phyloP scores from a whole-genome alignment of 768 basidiomycete genomes.

The Boletus eberwhitei region DNA sequence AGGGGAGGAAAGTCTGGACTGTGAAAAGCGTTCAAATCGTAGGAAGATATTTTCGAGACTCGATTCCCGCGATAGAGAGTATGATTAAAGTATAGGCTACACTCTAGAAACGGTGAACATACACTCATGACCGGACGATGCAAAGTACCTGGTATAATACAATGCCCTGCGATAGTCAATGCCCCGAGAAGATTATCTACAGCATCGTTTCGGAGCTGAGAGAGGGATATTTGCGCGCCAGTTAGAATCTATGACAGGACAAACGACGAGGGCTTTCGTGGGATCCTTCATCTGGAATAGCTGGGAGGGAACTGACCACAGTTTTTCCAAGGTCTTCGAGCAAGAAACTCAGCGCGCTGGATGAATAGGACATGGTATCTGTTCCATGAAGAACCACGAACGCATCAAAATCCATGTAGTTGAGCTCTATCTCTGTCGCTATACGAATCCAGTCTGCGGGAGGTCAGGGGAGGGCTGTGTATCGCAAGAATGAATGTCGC shows the following conservation, averaged over 20 bases:
- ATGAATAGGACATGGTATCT: constrained; percentile 88
- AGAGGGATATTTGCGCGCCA: constrained; percentile 91
- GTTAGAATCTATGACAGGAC: constrained; percentile 66
- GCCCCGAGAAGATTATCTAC: constrained; percentile 91
- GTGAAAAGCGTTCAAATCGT: constrained; percentile 77
- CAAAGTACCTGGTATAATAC: constrained; percentile 77
- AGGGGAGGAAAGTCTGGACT: constrained; percentile 83
- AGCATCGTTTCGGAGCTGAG: constrained; percentile 90
- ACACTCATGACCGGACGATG: background rate
- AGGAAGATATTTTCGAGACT: constrained; percentile 78
- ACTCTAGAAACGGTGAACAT: constrained; percentile 47
- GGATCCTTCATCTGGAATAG: background rate
- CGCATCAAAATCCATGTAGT: constrained; percentile 82
- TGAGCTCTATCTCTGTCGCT: constrained; percentile 89
- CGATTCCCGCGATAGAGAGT: constrained; percentile 83
- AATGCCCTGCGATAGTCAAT: constrained; percentile 85
- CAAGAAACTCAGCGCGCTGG: constrained; percentile 86
- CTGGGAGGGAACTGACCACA: constrained; percentile 49
- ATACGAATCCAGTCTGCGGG: constrained; percentile 83
- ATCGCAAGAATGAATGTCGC: background rate
- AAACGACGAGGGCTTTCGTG: background rate
- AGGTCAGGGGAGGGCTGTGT: constrained; percentile 1
- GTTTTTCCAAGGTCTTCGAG: constrained; percentile 93
- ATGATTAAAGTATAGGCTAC: constrained; percentile 87
- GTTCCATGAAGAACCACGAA: constrained; percentile 91